Base-by-base conservation (phyloP, 2,329 filamentous ascomycete species). In the Epichloe sylvatica region DNA sequence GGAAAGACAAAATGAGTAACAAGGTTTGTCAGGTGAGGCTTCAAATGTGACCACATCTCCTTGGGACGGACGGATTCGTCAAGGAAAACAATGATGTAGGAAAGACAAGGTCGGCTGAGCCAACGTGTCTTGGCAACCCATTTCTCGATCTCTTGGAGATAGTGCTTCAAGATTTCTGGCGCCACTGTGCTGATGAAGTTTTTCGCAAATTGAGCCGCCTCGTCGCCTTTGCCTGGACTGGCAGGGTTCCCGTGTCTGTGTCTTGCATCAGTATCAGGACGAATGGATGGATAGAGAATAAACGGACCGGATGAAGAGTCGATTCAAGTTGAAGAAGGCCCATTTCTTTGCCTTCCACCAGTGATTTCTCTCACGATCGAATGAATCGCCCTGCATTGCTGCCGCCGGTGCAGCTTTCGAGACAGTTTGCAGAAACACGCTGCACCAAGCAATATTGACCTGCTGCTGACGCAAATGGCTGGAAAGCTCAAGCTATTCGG, bases 271-370 rank as follows among this genome's bases (percentile, higher is more conserved):
- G 38, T 36, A 43, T 40, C 23, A 36, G 17, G 6, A 9, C n/a
- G 36, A 2, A 13, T 9, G 9, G 3, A 12, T 19, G 9, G 23
- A 19, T 4, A 12, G 30, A 19, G 42, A 42, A 13, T 25, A 25
- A 25, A 54, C 75, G 53, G 70, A 91, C 86, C 88, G 80, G 58
- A 97, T 90, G 63, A 92, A 98, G 17, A 98, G 78, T 54, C 92
- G 80, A 71, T 98, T 98, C 59, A 98, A 70, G 67, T 97, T 97
- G 62, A 92, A 94, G 68, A 96, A 98, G 13, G 91, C 86, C 92
- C 92, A 97, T 70, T 98, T 98, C 81, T 97, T 97, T 55, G 90
- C 86, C 74, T 97, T 98, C 91, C 91, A 98, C 91, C 92, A 98
- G 67, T 96, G 89, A 64, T 95, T 90, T 60, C 84, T 79, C 68